phyloP scores from a whole-genome alignment of 345 rosid species.

The Eucalyptus regnans region DNA sequence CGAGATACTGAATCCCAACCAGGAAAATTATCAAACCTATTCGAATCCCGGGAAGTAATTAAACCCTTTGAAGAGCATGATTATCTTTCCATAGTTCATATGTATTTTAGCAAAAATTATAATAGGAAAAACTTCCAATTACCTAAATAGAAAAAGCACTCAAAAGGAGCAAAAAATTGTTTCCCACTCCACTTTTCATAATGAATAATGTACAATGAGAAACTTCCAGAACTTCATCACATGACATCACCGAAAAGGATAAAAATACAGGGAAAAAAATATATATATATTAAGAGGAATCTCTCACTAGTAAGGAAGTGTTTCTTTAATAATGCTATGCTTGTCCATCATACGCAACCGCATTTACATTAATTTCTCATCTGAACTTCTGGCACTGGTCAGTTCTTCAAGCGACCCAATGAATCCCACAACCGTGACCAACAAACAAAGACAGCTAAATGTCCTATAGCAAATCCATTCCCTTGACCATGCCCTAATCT shows the following conservation, averaged over 20 bases:
- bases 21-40: not conserved
- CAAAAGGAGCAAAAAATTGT: not conserved
- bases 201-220: not conserved
- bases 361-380: not conserved
- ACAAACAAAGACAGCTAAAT: slow-evolving; percentile 25
- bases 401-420: slow-evolving; percentile 53
- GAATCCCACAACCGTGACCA: slow-evolving; percentile 24
- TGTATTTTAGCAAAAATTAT: not conserved
- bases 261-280: not conserved
- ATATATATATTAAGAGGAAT: not conserved
- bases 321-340: not conserved
- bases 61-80: not conserved
- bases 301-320: not conserved
- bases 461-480: not conserved
- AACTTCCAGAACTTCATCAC: not conserved
- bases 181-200: not conserved
- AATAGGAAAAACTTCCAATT: not conserved
- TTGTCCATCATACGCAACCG: not conserved
- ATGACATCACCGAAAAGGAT: not conserved
- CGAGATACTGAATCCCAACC: not conserved
- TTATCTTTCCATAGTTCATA: not conserved
- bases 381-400: slow-evolving; percentile 24
- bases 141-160: not conserved
- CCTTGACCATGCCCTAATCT: not conserved
- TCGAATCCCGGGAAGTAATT: not conserved